Evolutionary conservation across 768 basidiomycete genomes (phyloP), one percentile per base, ranked within the genome.

Genomic region (Leccinum truebloodii): DNA sequence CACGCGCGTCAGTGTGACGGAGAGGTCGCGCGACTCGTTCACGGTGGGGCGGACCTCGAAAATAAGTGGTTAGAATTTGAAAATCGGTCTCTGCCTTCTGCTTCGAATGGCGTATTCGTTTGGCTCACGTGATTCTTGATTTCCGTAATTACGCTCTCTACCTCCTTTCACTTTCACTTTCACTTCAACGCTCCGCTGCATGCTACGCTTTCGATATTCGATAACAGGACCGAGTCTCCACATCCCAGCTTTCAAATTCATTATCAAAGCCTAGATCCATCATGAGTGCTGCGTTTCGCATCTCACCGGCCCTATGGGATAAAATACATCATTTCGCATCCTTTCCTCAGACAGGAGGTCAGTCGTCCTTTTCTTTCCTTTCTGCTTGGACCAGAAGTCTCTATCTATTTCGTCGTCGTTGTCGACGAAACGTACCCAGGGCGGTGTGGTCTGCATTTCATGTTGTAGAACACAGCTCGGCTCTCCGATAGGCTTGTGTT

Each of bases 281-380:
- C 59, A 80, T 80, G 80, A 72, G 73, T 26, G 71, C 72, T 20
- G 64, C 65, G 12, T 94, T 91, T 75, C 84, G 87, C 54, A 95
- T 95, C 63, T 83, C 88, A 16, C 78, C 87, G 59, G 79, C 85
- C 8, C 78, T 95, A 63, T 95, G 94, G 93, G 92, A 94, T 77
- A 88, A 84, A 75, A 92, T 95, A 61, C 90, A 90, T 76, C 90
- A 95, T 67, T 95, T 92, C 69, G 90, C 92, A 0, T 90, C 89
- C 1, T 95, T 95, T 75, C 92, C 92, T 3, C 95, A 95, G 77
- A 96, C 94, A 0, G 92, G 94, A 54, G 92, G 92, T 91, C 30
- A 63, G 86, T 76, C 53, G 13, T 12, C 12, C 32, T 30, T 20
- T 8, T 28, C 10, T 2, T 46, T 46, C 10, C 12, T 49, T 35